A percentile compares a stretch with the other conserved stretches of the same genome.
These are phyloP conservation scores for Cyanodermella asteris DNA, from an alignment of 2,329 filamentous ascomycete species.

Conservation along the genomic window DNA sequence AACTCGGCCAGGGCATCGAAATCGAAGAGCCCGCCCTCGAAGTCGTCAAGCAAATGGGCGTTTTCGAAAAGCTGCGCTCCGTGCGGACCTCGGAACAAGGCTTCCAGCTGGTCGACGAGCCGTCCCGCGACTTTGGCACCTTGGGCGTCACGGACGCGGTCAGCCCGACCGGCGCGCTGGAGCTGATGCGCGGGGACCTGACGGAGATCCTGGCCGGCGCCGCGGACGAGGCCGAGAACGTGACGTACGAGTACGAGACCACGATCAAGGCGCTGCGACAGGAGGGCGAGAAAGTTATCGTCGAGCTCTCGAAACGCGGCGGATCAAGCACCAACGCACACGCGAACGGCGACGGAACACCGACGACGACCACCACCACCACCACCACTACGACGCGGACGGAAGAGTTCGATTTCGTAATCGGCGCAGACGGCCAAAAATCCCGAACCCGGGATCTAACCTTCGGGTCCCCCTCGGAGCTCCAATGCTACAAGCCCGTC, in stretches of 20 bases:
- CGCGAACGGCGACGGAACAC: too few species aligned
- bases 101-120: slow-evolving; percentile 6
- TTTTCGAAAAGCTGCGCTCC: slow-evolving; percentile 7
- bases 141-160: slow-evolving; percentile 6
- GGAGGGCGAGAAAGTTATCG: slow-evolving; percentile 7
- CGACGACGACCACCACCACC: too few species aligned
- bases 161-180: slow-evolving; percentile 6
- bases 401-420: slow-evolving; percentile 8
- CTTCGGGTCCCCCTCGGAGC: slow-evolving; percentile 6
- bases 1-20: slow-evolving; percentile 8
- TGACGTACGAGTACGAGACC: slow-evolving; percentile 8
- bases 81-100: slow-evolving; percentile 6
- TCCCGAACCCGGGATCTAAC: slow-evolving; percentile 7
- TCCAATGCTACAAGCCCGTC: slow-evolving; percentile 7
- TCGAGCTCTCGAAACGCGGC: slow-evolving; percentile 8
- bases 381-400: slow-evolving; percentile 5
- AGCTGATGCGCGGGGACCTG: slow-evolving; percentile 8
- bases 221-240: slow-evolving; percentile 6
- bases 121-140: slow-evolving; percentile 5
- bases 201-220: slow-evolving; percentile 6
- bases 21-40: slow-evolving; percentile 8
- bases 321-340: too few species aligned
- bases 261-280: slow-evolving; percentile 8
- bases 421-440: slow-evolving; percentile 8
- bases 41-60: slow-evolving; percentile 7